Base-by-base conservation (phyloP, 192 early-diverging fungal species). In the Rhizophagus sp. region DNA sequence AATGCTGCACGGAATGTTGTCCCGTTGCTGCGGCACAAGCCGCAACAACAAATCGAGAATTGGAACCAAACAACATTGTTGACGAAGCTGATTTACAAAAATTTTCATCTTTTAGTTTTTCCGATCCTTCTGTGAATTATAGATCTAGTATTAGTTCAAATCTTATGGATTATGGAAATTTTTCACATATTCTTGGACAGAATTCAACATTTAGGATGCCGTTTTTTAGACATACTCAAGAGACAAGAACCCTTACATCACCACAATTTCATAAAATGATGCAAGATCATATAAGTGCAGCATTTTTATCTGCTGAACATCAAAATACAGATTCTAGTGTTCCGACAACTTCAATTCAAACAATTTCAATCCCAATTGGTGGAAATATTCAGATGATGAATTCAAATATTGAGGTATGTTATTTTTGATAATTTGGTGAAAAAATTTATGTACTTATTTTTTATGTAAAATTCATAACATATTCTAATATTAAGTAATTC, bases 1-100 rank as follows among this genome's bases (percentile, higher is more conserved):
- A 81, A 44, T 85, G 84, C 36, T 85, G 84, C 76, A 79, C 62
- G 15, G 80, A 81, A 17, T 85, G 84, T 62, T 85, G 84, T 81
- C 84, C 84, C 11, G 57, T 74, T 27, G 81, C 81, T 61, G 83
- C 83, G 10, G 78, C 72, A 13, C 13, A 62, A 80, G 67, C 66
- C 57, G 62, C 76, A 33, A 63, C 39, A 13, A 36, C 75, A 15
- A 70, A 77, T 22, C 24, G 72, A 66, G 30, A 39, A 25, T 33
- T 61, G n/a, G 52, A 73, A 19, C 33, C 47, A 15, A 27, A 39
- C 9, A 52, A 49, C 63, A 41, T 11, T 7, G 25, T 30, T 47
- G 36, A 6, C 25, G 34, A 4, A 62, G 30, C 34, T 22, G 44
- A 76, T 34, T 67, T 75, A 30, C 63, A 69, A 17, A 79, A 27